phyloP scores from a whole-genome alignment of 352 stramenopile genomes.

The Phytopythium kandeliae region DNA sequence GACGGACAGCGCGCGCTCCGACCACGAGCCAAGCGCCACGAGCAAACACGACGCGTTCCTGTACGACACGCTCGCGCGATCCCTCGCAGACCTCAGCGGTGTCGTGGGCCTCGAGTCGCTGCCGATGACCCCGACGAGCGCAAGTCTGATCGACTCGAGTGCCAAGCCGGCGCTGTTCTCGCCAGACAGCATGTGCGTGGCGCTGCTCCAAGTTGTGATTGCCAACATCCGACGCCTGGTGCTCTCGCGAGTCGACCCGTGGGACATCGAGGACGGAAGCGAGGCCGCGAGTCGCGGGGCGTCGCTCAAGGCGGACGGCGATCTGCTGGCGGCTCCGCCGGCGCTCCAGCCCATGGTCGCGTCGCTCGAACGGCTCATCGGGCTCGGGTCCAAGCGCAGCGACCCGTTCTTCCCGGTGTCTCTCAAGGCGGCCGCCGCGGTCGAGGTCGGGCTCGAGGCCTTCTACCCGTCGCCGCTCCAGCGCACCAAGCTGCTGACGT shows the following conservation, averaged over 20 bases:
- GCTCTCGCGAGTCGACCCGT: conserved; percentile 67
- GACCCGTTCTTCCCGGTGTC: conserved; percentile 78
- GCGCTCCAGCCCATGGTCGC: conserved; percentile 58
- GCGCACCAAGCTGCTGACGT: conserved; percentile 73
- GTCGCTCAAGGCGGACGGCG: conserved; percentile 37
- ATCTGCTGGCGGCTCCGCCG: conserved; percentile 50
- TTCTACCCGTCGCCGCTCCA: conserved; percentile 85
- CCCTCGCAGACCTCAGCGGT: conserved; percentile 14
- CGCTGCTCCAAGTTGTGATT: conserved; percentile 68
- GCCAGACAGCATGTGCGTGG: conserved; percentile 63
- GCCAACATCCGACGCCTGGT: conserved; percentile 81
- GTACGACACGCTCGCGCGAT: conserved; percentile 21
- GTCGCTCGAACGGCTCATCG: conserved; percentile 73
- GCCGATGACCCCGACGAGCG: conserved; percentile 1
- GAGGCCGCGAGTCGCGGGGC: conserved; percentile 43
- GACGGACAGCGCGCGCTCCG: not conserved
- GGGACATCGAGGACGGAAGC: conserved; percentile 52
- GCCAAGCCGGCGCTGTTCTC: conserved; percentile 22
- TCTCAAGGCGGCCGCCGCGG: conserved; percentile 73
- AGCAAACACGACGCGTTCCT: conserved; percentile 6
- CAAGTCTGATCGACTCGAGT: not conserved
- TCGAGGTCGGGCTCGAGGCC: conserved; percentile 83
- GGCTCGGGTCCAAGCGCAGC: conserved; percentile 70
- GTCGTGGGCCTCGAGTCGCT: not conserved
- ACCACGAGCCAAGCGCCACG: not conserved